Conservation (phyloP, 441 rosid genomes). For the Breynia disticha region DNA sequence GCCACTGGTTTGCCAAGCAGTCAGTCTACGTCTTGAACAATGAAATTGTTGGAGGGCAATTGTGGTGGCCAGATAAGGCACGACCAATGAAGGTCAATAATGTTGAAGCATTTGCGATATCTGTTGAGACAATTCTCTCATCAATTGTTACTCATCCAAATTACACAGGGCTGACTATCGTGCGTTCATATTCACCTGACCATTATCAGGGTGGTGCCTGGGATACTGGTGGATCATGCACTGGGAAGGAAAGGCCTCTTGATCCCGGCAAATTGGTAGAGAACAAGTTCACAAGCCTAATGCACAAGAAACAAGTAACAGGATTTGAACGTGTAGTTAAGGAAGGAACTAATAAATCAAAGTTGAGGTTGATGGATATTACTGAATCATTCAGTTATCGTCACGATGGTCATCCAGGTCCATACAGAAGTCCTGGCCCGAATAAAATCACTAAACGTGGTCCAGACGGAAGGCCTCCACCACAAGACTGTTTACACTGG, state of each 20-base stretch:
- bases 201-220: constrained; percentile 95
- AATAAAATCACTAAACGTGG: constrained; percentile 71
- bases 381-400: constrained; percentile 77
- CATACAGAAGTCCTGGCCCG: constrained; percentile 75
- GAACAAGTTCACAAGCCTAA: constrained; percentile 62
- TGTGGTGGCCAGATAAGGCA: constrained; percentile 84
- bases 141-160: constrained; percentile 59
- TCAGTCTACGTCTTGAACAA: constrained; percentile 72
- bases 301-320: constrained; percentile 71
- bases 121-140: constrained; percentile 67
- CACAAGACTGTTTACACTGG: constrained; percentile 98
- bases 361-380: constrained; percentile 72
- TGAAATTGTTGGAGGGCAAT: constrained; percentile 81
- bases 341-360: constrained; percentile 35
- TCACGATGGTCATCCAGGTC: constrained; percentile 96
- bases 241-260: constrained; percentile 71
- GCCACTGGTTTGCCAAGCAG: constrained; percentile 97
- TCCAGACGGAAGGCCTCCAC: constrained; percentile 74
- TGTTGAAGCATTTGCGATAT: constrained; percentile 73
- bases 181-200: constrained; percentile 85
- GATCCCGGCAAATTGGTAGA: constrained; percentile 50
- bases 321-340: constrained; percentile 44
- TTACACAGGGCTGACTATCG: constrained; percentile 64
- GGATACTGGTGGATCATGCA: constrained; percentile 97
- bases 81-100: constrained; percentile 66